A percentile compares a stretch with the other conserved stretches of the same genome.
phyloP scores from a whole-genome alignment of 106 monocot species.

The Narthecium ossifragum region DNA sequence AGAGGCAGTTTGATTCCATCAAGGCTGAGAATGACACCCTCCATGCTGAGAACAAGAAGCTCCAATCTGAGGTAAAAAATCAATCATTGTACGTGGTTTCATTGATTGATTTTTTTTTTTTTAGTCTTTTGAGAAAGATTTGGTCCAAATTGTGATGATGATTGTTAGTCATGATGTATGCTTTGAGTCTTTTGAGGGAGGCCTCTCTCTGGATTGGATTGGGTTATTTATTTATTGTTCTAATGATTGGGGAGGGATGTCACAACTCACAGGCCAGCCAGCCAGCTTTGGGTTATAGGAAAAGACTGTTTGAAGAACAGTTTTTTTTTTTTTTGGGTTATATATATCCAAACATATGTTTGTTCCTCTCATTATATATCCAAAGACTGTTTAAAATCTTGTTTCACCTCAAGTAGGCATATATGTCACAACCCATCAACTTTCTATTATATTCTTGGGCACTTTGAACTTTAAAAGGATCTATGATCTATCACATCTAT shows the following conservation, averaged over 20 bases:
- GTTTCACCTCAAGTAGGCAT: too few relatives aligned
- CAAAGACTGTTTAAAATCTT: too few relatives aligned
- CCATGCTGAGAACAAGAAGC: slow-evolving; percentile 70
- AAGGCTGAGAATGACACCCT: slow-evolving; percentile 66
- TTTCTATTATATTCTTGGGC: too few relatives aligned
- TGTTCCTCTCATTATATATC: too few relatives aligned
- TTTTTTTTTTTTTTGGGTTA: not conserved
- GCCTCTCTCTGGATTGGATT: too few relatives aligned
- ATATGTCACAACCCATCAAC: too few relatives aligned
- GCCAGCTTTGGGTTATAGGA: too few relatives aligned
- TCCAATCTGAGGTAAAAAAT: slow-evolving; percentile 64
- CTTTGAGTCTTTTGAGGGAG: slow-evolving; percentile 32
- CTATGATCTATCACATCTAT: too few relatives aligned
- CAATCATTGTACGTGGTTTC: not conserved
- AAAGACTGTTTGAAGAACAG: not conserved
- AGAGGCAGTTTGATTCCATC: slow-evolving; percentile 57
- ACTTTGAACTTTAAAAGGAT: too few relatives aligned
- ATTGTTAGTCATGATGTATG: not conserved
- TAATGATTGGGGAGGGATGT: slow-evolving; percentile 11
- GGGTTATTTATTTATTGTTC: not conserved
- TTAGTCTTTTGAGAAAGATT: slow-evolving; percentile 9
- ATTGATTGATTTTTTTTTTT: not conserved
- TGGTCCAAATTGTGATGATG: not conserved
- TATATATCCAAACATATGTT: too few relatives aligned
- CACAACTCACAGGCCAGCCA: too few relatives aligned